phyloP scores from a whole-genome alignment of 176 grass and related monocot species.

The Lolium perenne region DNA sequence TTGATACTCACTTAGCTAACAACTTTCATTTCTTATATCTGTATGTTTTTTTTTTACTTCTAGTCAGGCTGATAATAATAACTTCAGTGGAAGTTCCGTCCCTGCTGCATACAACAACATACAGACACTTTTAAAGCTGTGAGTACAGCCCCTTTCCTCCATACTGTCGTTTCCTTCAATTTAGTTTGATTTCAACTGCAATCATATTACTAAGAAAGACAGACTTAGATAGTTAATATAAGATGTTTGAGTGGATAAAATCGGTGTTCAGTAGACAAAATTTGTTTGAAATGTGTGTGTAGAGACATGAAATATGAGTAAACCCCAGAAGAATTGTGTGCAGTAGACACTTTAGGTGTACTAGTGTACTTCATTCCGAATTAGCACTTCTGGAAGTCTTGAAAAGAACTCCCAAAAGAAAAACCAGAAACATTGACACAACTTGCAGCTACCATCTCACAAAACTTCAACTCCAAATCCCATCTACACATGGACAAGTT shows the following conservation, averaged over 20 bases:
- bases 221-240: neutral
- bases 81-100: constrained; percentile 41
- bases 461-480: neutral
- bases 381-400: neutral
- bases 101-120: constrained; percentile 72
- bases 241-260: too few species aligned
- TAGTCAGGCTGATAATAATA: neutral
- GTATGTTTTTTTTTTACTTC: constrained; percentile 37
- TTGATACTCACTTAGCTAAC: constrained; percentile 18
- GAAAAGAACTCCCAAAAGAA: neutral
- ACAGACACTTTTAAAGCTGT: constrained; percentile 77
- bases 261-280: neutral
- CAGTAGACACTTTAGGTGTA: neutral
- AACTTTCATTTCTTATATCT: constrained; percentile 38
- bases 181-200: neutral
- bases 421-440: neutral
- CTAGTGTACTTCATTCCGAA: neutral
- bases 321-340: neutral
- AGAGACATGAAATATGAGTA: neutral
- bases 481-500: neutral
- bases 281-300: neutral
- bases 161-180: too few species aligned
- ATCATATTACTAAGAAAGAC: neutral
- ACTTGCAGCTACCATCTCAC: neutral
- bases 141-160: constrained; percentile 49